Base-by-base conservation (phyloP, 495 filamentous ascomycete species). In the Lineolata rhizophorae region DNA sequence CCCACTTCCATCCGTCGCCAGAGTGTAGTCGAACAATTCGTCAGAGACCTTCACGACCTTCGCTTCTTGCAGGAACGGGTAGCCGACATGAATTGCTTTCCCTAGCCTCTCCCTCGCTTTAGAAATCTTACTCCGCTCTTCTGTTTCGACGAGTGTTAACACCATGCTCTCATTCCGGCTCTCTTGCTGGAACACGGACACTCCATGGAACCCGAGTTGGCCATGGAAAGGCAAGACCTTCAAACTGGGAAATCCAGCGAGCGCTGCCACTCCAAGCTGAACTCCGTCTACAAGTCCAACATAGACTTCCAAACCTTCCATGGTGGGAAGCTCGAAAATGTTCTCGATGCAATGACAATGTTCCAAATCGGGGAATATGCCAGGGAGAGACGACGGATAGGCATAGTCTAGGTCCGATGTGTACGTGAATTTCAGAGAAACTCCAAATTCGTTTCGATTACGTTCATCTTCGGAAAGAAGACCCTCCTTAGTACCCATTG, bases 131-230 rank as follows among this genome's bases (percentile, higher is more conserved):
- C 74, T 72, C 14, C 72, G 65, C 37, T 55, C 56, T 32, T 80
- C 81, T 5, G 75, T 64, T 34, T 85, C 74, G 22, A 72, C 51
- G 18, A 95, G 54, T 9, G 76, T 91, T 36, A 95, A 62, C 10
- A 94, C 66, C 78, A 94, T 90, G 46, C 83, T 95, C 58, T 94
- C 80, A 42, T 95, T 94, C 32, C 84, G 72, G 46, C 81, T 92
- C 27, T 94, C 85, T 39, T 90, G 82, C 48, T 91, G 80, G 56
- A 99, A 99, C n/a, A 99, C 78, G 39, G 67, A 81, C 28, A 99
- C 81, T 8, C 80, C 80, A 49, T 93, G 84, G 54, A 87, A 93
- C 5, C 67, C 83, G 30, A 93, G 62, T 20, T 57, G 61, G 4
- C 79, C 90, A 27, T 62, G 65, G 48, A 84, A 76, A 3, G 80